Conservation (phyloP, 495 filamentous ascomycete species). For the Penicillium lagena region DNA sequence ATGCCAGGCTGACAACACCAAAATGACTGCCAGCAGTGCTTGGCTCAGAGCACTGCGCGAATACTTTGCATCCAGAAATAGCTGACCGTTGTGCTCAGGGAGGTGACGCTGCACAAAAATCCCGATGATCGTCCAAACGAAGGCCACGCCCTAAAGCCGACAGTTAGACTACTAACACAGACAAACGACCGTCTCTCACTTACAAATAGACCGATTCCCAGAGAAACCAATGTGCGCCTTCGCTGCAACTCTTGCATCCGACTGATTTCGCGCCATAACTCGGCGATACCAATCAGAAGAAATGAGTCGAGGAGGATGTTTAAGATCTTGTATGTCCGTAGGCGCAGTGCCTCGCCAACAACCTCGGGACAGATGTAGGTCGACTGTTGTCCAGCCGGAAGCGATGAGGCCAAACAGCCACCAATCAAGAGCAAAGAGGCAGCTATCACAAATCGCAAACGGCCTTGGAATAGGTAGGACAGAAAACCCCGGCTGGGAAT, state of each 20-base stretch:
- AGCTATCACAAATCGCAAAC: slow-evolving; percentile 26
- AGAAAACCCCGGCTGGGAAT: slow-evolving; percentile 16
- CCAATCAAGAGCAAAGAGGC: slow-evolving; percentile 25
- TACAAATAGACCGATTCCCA: slow-evolving; percentile 34
- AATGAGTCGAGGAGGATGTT: slow-evolving; percentile 27
- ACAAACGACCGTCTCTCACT: slow-evolving; percentile 5
- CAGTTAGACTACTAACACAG: slow-evolving; percentile 1
- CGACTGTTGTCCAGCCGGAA: slow-evolving; percentile 25
- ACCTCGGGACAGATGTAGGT: slow-evolving; percentile 42
- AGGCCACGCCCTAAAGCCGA: slow-evolving; percentile 21
- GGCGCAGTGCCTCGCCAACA: slow-evolving; percentile 12
- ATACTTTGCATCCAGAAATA: slow-evolving; percentile 26
- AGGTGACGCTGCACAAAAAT: slow-evolving; percentile 15
- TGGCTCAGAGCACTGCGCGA: slow-evolving; percentile 30
- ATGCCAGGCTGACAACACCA: slow-evolving; percentile 31
- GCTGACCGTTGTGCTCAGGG: slow-evolving; percentile 17
- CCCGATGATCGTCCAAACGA: slow-evolving; percentile 23
- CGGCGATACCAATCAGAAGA: slow-evolving; percentile 26
- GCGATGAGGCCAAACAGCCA: slow-evolving; percentile 19
- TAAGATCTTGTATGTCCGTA: slow-evolving; percentile 20
- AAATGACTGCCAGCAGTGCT: slow-evolving; percentile 20
- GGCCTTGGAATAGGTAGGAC: slow-evolving; percentile 22
- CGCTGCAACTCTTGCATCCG: slow-evolving; percentile 17
- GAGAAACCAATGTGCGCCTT: slow-evolving; percentile 20
- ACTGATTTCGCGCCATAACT: slow-evolving; percentile 16